Conservation (phyloP, 2,329 filamentous ascomycete species). For the Cercospora beticola region DNA sequence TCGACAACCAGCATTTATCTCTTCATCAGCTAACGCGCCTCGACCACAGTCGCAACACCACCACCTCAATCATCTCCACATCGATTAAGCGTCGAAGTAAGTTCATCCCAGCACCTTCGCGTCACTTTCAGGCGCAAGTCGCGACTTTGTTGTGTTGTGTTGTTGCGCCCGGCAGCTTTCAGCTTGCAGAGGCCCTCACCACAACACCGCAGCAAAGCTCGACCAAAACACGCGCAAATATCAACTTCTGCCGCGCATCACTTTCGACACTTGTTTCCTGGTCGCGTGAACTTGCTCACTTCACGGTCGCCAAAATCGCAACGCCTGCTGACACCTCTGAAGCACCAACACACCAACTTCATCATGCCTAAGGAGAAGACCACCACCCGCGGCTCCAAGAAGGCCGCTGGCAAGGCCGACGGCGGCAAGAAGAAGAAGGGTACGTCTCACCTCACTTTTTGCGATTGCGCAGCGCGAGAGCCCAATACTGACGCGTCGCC, state of each 20-base stretch:
- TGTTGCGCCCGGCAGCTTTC: slow-evolving; percentile 28
- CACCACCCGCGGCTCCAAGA: slow-evolving; percentile 60
- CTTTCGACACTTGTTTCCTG: slow-evolving; percentile 5
- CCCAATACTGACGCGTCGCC: slow-evolving; percentile 20
- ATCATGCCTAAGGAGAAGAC: slow-evolving; percentile 70
- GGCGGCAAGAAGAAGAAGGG: slow-evolving; percentile 72
- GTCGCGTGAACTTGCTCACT: slow-evolving; percentile 18
- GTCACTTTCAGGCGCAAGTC: slow-evolving; percentile 8
- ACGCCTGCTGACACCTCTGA: slow-evolving; percentile 14
- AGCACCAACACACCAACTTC: slow-evolving; percentile 22
- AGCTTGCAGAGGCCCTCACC: slow-evolving; percentile 17
- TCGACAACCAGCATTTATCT: slow-evolving; percentile 13
- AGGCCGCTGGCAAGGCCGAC: slow-evolving; percentile 42
- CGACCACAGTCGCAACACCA: slow-evolving; percentile 11
- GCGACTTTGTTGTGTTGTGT: slow-evolving; percentile 24
- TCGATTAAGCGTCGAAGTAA: slow-evolving; percentile 22
- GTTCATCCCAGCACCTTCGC: slow-evolving; percentile 16
- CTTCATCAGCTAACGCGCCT: slow-evolving; percentile 10
- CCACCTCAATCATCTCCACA: slow-evolving; percentile 3
- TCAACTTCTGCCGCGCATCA: slow-evolving; percentile 9
- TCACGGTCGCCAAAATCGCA: slow-evolving; percentile 1
- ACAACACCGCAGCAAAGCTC: slow-evolving; percentile 11
- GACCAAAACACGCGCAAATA: slow-evolving; percentile 14
- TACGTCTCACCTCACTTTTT: slow-evolving; percentile 39
- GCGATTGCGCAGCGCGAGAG: neutral